Evolutionary conservation across 306 rosid genomes (phyloP).

Genomic region (Fragaria ananassa): DNA sequence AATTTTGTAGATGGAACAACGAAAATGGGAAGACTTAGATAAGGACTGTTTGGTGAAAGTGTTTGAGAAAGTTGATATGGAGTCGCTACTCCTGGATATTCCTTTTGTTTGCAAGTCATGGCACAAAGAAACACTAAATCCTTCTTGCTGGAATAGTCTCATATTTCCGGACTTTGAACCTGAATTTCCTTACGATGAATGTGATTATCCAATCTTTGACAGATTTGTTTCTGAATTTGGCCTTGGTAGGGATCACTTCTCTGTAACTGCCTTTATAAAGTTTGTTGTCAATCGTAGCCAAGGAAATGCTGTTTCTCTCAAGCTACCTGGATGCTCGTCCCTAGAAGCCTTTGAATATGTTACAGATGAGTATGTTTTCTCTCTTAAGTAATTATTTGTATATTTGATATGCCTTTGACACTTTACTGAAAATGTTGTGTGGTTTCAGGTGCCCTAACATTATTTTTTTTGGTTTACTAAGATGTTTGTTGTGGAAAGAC

Average conservation of each 20-base stretch:
- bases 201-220: not conserved
- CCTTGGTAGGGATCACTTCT: not conserved
- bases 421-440: not conserved
- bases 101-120: conserved; percentile 16
- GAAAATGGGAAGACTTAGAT: conserved; percentile 10
- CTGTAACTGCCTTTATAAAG: not conserved
- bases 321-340: not conserved
- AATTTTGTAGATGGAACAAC: not conserved
- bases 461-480: not conserved
- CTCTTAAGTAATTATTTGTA: not conserved
- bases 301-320: conserved; percentile 6
- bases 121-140: conserved; percentile 4
- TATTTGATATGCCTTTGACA: not conserved
- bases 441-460: conserved; percentile 7
- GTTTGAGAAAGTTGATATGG: conserved; percentile 7
- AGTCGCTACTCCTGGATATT: conserved; percentile 12
- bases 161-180: not conserved
- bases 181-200: not conserved
- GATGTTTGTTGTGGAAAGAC: not conserved
- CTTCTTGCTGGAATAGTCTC: not conserved
- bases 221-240: conserved; percentile 3
- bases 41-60: conserved; percentile 3
- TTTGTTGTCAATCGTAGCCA: not conserved
- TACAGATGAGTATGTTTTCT: not conserved
- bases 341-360: not conserved